Percentiles rank a stretch among this genome's conserved stretches.
phyloP scores from a whole-genome alignment of 2,329 filamentous ascomycete genomes.

The Pseudogymnoascus sp. region DNA sequence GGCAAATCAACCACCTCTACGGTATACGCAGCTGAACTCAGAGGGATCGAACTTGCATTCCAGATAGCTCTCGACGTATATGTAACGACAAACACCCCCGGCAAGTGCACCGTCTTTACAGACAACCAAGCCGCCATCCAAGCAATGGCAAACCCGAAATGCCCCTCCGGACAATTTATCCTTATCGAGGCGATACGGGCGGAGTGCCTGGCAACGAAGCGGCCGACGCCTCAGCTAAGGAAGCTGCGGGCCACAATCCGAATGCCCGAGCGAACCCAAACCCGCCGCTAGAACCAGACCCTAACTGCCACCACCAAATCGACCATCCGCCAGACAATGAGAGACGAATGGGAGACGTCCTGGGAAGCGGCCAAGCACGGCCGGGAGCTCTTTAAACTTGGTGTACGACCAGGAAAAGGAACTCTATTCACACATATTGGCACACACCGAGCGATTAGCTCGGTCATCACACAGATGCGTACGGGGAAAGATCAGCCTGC shows the following conservation, averaged over 20 bases:
- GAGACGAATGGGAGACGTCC: constrained; percentile 18
- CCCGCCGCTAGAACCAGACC: constrained; percentile 15
- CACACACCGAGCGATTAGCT: constrained; percentile 23
- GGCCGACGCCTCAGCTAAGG: constrained; percentile 14
- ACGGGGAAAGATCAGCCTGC: constrained; percentile 26
- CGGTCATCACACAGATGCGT: constrained; percentile 17
- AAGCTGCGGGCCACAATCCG: constrained; percentile 20
- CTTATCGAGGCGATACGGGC: constrained; percentile 20
- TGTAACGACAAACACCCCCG: not conserved
- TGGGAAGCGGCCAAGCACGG: constrained; percentile 22
- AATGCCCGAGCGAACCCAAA: constrained; percentile 9
- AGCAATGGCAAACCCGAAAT: no score
- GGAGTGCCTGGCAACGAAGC: constrained; percentile 17
- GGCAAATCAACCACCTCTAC: constrained; percentile 23
- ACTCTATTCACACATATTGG: constrained; percentile 5
- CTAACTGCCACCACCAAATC: constrained; percentile 15
- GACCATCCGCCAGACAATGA: constrained; percentile 19
- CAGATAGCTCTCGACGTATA: constrained; percentile 22
- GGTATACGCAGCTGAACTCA: constrained; percentile 27
- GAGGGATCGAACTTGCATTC: constrained; percentile 23
- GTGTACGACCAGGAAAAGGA: constrained; percentile 15
- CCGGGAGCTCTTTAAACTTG: constrained; percentile 20
- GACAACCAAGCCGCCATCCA: no score
- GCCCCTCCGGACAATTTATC: constrained; percentile 27
- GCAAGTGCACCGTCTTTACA: no score